Percentiles rank a stretch among this genome's conserved stretches.
Evolutionary conservation across 1,284 basidiomycete species (phyloP).

Genomic region (Tylopilus orsonianus): DNA sequence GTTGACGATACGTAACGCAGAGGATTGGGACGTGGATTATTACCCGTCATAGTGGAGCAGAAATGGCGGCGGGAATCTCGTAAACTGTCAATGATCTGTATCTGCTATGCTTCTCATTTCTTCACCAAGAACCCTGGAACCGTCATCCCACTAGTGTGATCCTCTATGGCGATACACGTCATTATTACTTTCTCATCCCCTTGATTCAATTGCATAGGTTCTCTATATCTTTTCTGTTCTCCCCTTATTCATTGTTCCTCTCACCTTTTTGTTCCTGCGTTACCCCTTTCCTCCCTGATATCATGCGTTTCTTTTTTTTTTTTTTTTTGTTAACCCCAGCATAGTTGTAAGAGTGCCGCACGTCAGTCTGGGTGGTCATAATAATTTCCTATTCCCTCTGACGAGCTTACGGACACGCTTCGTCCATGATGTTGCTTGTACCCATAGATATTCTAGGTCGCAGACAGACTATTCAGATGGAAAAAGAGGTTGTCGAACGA

Average conservation of each 20-base stretch:
- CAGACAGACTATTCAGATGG: neutral
- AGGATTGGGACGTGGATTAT: conserved; percentile 34
- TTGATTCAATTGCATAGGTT: neutral
- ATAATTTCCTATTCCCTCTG: neutral
- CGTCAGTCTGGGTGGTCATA: conserved; percentile 6
- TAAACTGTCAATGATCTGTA: conserved; percentile 18
- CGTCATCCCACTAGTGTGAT: conserved; percentile 6
- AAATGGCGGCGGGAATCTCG: neutral
- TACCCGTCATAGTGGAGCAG: conserved; percentile 23
- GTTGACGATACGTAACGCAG: conserved; percentile 18
- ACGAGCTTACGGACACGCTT: neutral
- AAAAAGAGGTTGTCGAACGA: no score
- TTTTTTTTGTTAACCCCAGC: neutral
- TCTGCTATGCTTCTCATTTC: conserved; percentile 8
- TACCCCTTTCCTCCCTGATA: conserved; percentile 1
- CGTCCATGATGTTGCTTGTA: neutral
- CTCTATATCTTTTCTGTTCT: conserved; percentile 5
- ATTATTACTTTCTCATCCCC: neutral
- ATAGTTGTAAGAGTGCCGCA: conserved; percentile 4
- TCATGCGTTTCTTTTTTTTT: neutral
- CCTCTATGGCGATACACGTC: conserved; percentile 10
- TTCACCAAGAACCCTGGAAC: conserved; percentile 3
- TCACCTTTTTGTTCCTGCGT: conserved; percentile 3
- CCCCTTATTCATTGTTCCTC: conserved; percentile 3
- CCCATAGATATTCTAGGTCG: neutral